Evolutionary conservation across 768 basidiomycete species (phyloP), one percentile per base, ranked within the genome.

Genomic region (Melanogaster broomeanus): DNA sequence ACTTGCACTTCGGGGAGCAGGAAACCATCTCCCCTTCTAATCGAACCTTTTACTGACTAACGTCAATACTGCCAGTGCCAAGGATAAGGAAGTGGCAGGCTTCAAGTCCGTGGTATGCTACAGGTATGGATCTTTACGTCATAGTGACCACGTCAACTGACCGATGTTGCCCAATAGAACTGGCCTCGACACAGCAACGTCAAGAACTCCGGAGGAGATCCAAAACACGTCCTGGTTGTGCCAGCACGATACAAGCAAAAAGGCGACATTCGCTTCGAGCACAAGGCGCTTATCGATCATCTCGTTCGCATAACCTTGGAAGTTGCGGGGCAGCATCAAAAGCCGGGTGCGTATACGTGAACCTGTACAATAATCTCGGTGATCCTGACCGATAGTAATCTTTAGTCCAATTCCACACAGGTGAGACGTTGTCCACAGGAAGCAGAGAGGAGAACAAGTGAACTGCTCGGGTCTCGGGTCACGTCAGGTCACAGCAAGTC

Each of bases 341-440:
- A 84, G 58, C 90, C 90, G 47, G 81, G 89, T 87, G 52, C 16
- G 74, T 60, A 2, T 41, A n/a, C 5, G 4, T 3, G 2, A 11
- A 18, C 0, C 2, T 7, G 35, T 13, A 2, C 7, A n/a, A 21
- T 16, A 25, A 24, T 30, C 10, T 25, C 40, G 9, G 24, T 44
- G 18, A 6, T 33, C 31, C 33, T 43, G 30, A 45, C 16, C n/a
- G 42, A 39, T 19, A 15, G 44, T 42, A 34, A 45, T 13, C 34
- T 38, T n/a, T 34, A 91, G 90, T 92, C 19, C 89, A 92, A 72
- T 91, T 91, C 65, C 90, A 92, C 60, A 90, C 87, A 8, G 90
- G 67, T 65, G 39, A 46, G 53, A 19, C 7, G 11, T 3, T 10
- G 4, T 31, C 2, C 24, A 13, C 4, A 13, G 4, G 9, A 38